Evolutionary conservation across 805 yeast species (phyloP).

Genomic region (Candida quercuum): DNA sequence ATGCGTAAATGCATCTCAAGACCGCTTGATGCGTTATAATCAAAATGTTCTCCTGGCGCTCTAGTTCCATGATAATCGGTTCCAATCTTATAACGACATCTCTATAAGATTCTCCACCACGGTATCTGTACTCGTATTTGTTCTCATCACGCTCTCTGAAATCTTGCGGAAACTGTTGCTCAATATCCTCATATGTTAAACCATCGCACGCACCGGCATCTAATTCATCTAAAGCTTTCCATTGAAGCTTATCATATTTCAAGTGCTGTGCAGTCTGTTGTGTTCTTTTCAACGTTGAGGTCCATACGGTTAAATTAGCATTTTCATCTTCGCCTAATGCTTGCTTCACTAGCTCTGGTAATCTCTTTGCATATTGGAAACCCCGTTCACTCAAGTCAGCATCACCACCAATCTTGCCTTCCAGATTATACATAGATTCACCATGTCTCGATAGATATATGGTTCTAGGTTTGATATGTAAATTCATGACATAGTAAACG

Average conservation of each 20-base stretch:
- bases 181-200: constrained; percentile 91
- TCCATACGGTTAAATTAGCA: constrained; percentile 84
- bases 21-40: constrained; percentile 98
- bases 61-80: constrained; percentile 97
- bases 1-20: constrained; percentile 91
- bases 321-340: constrained; percentile 35
- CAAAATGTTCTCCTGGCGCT: constrained; percentile 91
- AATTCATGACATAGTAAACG: constrained; percentile 92
- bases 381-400: constrained; percentile 83
- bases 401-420: constrained; percentile 96
- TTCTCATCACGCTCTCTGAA: constrained; percentile 93
- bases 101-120: constrained; percentile 96
- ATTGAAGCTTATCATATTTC: constrained; percentile 76
- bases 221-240: constrained; percentile 96
- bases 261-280: constrained; percentile 85
- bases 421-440: constrained; percentile 85
- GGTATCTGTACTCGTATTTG: constrained; percentile 90
- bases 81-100: constrained; percentile 93
- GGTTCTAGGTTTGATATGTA: constrained; percentile 86
- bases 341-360: constrained; percentile 69
- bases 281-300: constrained; percentile 85
- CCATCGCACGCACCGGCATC: constrained; percentile 99
- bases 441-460: constrained; percentile 97
- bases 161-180: constrained; percentile 81
- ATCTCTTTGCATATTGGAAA: constrained; percentile 70